phyloP scores from a whole-genome alignment of 768 basidiomycete genomes.

The Boletus pseudopeckii region DNA sequence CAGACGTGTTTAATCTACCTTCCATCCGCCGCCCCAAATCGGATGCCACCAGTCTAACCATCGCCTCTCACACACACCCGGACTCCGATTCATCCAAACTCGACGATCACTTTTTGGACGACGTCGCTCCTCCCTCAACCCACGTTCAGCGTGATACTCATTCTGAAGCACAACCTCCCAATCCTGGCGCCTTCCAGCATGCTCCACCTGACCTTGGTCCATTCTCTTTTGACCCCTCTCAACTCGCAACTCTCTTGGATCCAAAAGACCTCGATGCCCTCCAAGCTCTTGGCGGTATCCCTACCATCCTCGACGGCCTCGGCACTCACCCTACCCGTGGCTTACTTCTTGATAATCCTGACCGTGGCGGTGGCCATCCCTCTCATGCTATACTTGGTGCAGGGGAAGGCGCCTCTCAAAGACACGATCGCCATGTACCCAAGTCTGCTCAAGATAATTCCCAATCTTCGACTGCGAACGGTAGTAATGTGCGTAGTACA shows the following conservation, averaged over 20 bases:
- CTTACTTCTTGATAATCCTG: constrained; percentile 16
- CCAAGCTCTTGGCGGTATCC: constrained; percentile 64
- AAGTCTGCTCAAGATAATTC: not conserved
- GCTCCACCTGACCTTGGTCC: constrained; percentile 56
- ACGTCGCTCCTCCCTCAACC: constrained; percentile 15
- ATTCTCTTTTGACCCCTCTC: constrained; percentile 68
- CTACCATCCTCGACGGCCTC: constrained; percentile 65
- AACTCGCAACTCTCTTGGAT: constrained; percentile 84
- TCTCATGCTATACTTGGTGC: constrained; percentile 25
- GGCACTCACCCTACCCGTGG: constrained; percentile 62
- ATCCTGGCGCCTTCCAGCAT: constrained; percentile 36
- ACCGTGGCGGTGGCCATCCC: not conserved
- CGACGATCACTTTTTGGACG: not conserved
- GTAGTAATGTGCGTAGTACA: not conserved
- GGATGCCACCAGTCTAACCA: constrained; percentile 32
- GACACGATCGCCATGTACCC: constrained; percentile 23
- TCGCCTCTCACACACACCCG: constrained; percentile 37
- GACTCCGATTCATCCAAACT: constrained; percentile 36
- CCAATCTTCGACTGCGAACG: constrained; percentile 12
- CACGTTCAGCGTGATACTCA: constrained; percentile 23
- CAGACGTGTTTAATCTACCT: constrained; percentile 24
- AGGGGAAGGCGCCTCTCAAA: constrained; percentile 32
- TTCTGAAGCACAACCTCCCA: constrained; percentile 16
- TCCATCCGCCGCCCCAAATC: constrained; percentile 35
- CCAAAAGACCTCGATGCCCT: constrained; percentile 77